A percentile compares a stretch with the other conserved stretches of the same genome.
Evolutionary conservation across 345 rosid species (phyloP).

Genomic region (Salix caprea): DNA sequence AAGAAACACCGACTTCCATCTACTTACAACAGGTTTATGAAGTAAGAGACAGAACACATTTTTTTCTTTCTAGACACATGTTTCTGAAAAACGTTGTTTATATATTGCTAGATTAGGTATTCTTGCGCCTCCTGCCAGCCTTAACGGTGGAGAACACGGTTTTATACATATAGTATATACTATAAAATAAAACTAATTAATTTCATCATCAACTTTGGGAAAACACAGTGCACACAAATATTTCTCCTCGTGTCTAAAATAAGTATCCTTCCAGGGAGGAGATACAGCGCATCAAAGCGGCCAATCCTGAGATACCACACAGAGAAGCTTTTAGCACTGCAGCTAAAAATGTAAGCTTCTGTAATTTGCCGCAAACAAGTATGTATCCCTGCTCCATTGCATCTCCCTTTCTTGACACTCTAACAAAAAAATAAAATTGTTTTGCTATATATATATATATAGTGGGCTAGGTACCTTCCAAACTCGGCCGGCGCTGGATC

Average conservation of each 20-base stretch:
- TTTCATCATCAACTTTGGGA: not conserved
- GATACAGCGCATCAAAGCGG: slow-evolving; percentile 94
- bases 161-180: not conserved
- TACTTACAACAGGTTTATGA: slow-evolving; percentile 97
- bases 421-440: too few relatives aligned
- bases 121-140: not conserved
- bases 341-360: slow-evolving; percentile 73
- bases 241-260: not conserved
- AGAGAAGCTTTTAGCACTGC: slow-evolving; percentile 97
- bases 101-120: not conserved
- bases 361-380: not conserved
- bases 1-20: slow-evolving; percentile 99
- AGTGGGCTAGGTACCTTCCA: slow-evolving; percentile 98
- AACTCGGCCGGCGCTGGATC: slow-evolving; percentile 52
- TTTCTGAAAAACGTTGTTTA: not conserved
- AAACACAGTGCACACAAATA: not conserved
- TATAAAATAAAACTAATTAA: not conserved
- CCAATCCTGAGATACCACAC: slow-evolving; percentile 93
- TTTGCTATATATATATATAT: not conserved
- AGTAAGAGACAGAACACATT: slow-evolving; percentile 39
- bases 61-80: not conserved
- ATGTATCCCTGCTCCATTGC: too few relatives aligned
- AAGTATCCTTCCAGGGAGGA: slow-evolving; percentile 54
- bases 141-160: not conserved
- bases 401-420: too few relatives aligned